Evolutionary conservation across 805 yeast species (phyloP).

Genomic region (Wickerhamiella domercqiae): DNA sequence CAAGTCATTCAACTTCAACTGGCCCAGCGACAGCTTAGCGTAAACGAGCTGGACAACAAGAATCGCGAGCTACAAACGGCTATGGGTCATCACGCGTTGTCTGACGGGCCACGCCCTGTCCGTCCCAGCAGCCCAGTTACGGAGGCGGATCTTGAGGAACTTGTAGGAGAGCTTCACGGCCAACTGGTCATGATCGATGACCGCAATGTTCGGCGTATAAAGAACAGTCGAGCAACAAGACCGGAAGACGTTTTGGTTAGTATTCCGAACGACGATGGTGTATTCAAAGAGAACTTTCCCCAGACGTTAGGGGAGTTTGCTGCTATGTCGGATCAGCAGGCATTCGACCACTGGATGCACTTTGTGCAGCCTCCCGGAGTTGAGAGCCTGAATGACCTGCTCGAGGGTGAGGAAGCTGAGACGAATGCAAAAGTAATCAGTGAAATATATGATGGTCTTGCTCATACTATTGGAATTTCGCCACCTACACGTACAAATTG

Average conservation of each 20-base stretch:
- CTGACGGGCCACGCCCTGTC: conserved; percentile 12
- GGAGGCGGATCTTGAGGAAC: conserved; percentile 69
- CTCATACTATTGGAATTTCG: conserved; percentile 8
- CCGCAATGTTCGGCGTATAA: conserved; percentile 53
- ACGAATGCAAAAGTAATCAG: conserved; percentile 10
- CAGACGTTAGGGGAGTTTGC: conserved; percentile 9
- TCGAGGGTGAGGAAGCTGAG: conserved; percentile 5
- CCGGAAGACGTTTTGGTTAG: conserved; percentile 4
- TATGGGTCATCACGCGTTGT: conserved; percentile 8
- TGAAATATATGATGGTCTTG: conserved; percentile 14
- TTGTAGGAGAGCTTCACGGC: conserved; percentile 80
- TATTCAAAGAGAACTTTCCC: conserved; percentile 11
- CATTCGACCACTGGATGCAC: conserved; percentile 15
- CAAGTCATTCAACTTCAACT: conserved; percentile 60
- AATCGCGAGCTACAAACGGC: conserved; percentile 17
- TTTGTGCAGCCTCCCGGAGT: conserved; percentile 13
- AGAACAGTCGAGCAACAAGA: conserved; percentile 37
- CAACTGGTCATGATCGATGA: conserved; percentile 68
- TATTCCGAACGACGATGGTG: conserved; percentile 17
- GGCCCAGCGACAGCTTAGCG: conserved; percentile 29
- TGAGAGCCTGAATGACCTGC: conserved; percentile 12
- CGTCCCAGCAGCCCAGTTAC: conserved; percentile 30
- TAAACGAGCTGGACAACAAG: conserved; percentile 13
- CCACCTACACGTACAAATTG: background rate
- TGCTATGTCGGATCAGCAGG: conserved; percentile 4